Percentiles rank a stretch among this genome's conserved stretches.
These are phyloP conservation scores for Sporobolomyces pararoseus DNA, from an alignment of 768 basidiomycete species.

Conservation along the genomic window DNA sequence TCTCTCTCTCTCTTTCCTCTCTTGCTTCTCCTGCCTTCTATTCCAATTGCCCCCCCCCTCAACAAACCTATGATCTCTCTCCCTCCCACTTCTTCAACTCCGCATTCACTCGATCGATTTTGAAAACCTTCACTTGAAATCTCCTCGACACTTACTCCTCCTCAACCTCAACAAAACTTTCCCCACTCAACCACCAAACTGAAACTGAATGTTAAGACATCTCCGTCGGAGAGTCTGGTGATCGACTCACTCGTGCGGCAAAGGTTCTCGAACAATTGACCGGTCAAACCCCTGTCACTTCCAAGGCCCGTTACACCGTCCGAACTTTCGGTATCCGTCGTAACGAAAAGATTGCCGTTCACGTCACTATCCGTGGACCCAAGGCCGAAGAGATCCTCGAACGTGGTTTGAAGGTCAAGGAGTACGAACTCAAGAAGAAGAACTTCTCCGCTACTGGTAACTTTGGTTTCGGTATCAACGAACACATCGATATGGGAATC, in stretches of 20 bases:
- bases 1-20: no score
- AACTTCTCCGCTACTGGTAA: constrained; percentile 99
- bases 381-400: constrained; percentile 99
- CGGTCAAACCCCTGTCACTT: constrained; percentile 97
- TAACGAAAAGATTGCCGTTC: constrained; percentile 98
- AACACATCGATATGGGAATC: constrained; percentile 98
- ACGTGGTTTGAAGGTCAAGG: constrained; percentile 98
- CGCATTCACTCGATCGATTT: no score
- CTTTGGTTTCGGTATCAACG: constrained; percentile 85
- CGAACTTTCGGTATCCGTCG: constrained; percentile 98
- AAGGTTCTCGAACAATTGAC: constrained; percentile 99
- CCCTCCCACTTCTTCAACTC: no score
- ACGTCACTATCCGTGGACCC: constrained; percentile 86
- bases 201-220: constrained; percentile 64
- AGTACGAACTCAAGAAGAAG: constrained; percentile 93
- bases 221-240: constrained; percentile 99
- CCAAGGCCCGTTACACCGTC: constrained; percentile 99
- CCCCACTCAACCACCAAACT: not conserved
- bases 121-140: no score
- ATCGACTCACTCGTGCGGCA: constrained; percentile 96
- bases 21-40: no score
- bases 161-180: no score
- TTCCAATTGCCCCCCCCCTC: no score
- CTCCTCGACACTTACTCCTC: no score
- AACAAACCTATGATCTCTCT: no score